Conservation (phyloP, 1,284 basidiomycete species). For the Pascua sp. region DNA sequence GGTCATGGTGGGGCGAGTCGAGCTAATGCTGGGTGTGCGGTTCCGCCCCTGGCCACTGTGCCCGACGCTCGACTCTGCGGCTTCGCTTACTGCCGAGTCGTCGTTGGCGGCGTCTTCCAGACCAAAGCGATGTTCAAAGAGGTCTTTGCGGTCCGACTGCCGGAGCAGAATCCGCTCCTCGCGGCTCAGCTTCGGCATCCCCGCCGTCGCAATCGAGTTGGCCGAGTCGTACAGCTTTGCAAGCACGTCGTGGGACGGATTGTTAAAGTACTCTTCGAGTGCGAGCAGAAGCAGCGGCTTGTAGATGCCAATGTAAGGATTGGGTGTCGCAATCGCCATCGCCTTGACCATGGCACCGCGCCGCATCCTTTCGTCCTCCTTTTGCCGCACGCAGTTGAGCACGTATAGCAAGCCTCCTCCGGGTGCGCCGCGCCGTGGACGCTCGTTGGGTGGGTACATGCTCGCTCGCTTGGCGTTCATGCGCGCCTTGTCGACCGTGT, state of each 20-base stretch:
- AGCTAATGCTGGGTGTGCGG: conserved; percentile 8
- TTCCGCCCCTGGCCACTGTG: not conserved
- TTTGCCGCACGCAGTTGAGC: conserved; percentile 90
- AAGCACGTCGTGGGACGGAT: conserved; percentile 82
- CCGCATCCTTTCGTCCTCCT: conserved; percentile 81
- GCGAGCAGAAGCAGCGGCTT: conserved; percentile 94
- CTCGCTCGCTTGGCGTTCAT: conserved; percentile 18
- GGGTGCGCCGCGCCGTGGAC: conserved; percentile 35
- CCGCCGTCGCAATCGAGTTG: conserved; percentile 83
- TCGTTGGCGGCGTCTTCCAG: conserved; percentile 4
- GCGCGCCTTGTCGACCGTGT: conserved; percentile 19
- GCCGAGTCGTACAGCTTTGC: conserved; percentile 85
- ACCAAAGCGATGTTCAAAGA: conserved; percentile 76
- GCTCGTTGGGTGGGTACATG: conserved; percentile 18
- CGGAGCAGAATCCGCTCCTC: conserved; percentile 86
- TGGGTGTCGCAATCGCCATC: conserved; percentile 89
- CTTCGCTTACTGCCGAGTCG: not conserved
- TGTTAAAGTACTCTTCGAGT: conserved; percentile 88
- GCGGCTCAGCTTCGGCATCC: conserved; percentile 70
- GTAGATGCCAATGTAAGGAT: conserved; percentile 97
- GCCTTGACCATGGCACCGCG: conserved; percentile 95
- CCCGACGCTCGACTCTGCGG: not conserved
- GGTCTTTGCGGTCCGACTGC: conserved; percentile 81
- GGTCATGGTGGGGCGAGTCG: conserved; percentile 3
- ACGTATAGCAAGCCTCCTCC: conserved; percentile 74